phyloP scores from a whole-genome alignment of 2,329 filamentous ascomycete genomes.

The Xylaria arbuscula region DNA sequence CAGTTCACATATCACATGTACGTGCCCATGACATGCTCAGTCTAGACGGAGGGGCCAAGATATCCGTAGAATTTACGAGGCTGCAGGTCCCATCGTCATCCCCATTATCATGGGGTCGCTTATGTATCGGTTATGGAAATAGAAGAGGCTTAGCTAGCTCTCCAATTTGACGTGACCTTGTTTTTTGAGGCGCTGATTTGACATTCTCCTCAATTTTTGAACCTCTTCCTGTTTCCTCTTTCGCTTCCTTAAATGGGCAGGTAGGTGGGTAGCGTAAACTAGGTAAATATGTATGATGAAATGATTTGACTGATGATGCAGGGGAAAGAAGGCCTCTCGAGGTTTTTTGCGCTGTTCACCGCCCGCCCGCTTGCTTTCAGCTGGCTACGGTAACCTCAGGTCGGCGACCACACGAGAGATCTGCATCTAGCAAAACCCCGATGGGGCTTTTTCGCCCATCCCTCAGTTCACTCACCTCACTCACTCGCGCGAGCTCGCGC shows the following conservation, averaged over 20 bases:
- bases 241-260: not conserved
- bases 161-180: slow-evolving; percentile 30
- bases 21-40: slow-evolving; percentile 1
- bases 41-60: slow-evolving; percentile 25
- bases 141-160: slow-evolving; percentile 31
- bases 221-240: not conserved
- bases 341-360: slow-evolving; percentile 18
- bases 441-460: slow-evolving; percentile 24
- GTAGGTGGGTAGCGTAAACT: not conserved
- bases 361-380: slow-evolving; percentile 31
- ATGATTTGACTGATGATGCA: slow-evolving; percentile 10
- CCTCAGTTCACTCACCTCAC: slow-evolving; percentile 7
- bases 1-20: slow-evolving; percentile 18
- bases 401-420: slow-evolving; percentile 37
- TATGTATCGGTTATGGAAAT: slow-evolving; percentile 20
- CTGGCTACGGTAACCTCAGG: slow-evolving; percentile 34
- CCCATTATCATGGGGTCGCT: slow-evolving; percentile 18
- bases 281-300: slow-evolving; percentile 6
- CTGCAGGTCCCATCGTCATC: slow-evolving; percentile 21
- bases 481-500: not conserved
- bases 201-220: not conserved
- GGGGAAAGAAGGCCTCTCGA: slow-evolving; percentile 2
- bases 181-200: slow-evolving; percentile 14
- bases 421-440: slow-evolving; percentile 32
- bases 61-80: slow-evolving; percentile 24